Percentiles rank a stretch among this genome's conserved stretches.
These are phyloP conservation scores for Phytophthora fragariaefolia DNA, from an alignment of 352 stramenopile genomes.

Conservation along the genomic window DNA sequence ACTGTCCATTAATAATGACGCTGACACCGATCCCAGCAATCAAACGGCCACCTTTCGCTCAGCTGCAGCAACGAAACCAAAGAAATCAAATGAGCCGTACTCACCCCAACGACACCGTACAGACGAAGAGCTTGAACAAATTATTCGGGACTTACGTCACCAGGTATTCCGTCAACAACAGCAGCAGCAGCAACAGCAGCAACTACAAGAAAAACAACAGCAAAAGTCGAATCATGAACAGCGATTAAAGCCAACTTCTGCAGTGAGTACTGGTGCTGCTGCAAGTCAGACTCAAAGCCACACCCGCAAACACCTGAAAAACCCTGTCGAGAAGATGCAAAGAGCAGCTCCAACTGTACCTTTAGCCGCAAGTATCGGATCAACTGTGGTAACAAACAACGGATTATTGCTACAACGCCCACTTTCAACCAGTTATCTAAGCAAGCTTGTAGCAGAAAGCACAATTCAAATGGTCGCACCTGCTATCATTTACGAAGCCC, in stretches of 20 bases:
- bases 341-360: conserved; percentile 8
- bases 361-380: conserved; percentile 1
- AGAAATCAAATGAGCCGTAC: background rate
- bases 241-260: background rate
- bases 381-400: conserved; percentile 5
- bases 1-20: background rate
- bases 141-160: conserved; percentile 67
- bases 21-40: conserved; percentile 1
- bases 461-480: conserved; percentile 29
- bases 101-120: conserved; percentile 30
- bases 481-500: conserved; percentile 28
- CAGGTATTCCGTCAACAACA: conserved; percentile 49
- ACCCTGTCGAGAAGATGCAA: conserved; percentile 61
- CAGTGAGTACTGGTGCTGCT: conserved; percentile 4
- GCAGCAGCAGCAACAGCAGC: conserved; percentile 19
- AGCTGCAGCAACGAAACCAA: background rate
- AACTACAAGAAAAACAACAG: background rate
- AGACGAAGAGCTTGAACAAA: conserved; percentile 71
- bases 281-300: conserved; percentile 16
- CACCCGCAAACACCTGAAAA: conserved; percentile 64
- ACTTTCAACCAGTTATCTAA: conserved; percentile 26
- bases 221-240: background rate
- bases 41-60: background rate
- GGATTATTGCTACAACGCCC: conserved; percentile 29
- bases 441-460: conserved; percentile 26